A percentile compares a stretch with the other conserved stretches of the same genome.
Evolutionary conservation across 2,329 filamentous ascomycete genomes (phyloP).

Genomic region (Penicillium griseofulvum): DNA sequence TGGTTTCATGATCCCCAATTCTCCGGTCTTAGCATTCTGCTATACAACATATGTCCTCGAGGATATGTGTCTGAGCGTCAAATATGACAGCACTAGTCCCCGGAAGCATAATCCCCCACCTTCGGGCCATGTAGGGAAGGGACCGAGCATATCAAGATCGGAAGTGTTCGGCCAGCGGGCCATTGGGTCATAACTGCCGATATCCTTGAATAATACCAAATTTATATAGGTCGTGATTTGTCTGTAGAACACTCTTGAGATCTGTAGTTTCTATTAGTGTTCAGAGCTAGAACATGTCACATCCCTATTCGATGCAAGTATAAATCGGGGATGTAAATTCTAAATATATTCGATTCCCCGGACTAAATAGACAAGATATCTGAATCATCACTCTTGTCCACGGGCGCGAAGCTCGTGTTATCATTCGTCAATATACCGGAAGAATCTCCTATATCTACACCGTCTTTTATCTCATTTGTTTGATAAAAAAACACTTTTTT

Average conservation of each 20-base stretch:
- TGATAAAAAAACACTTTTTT: no score
- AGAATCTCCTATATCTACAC: constrained; percentile 8
- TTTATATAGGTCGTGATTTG: no score
- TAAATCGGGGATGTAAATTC: no score
- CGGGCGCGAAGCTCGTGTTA: constrained; percentile 19
- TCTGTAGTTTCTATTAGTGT: neutral
- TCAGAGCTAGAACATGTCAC: neutral
- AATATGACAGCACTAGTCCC: neutral
- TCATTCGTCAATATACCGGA: constrained; percentile 25
- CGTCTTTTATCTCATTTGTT: constrained; percentile 15
- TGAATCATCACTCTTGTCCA: constrained; percentile 8
- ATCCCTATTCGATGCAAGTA: neutral
- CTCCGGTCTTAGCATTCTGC: neutral
- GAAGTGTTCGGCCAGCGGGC: neutral
- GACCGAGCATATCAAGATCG: neutral
- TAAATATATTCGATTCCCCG: no score
- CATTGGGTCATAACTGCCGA: neutral
- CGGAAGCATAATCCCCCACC: neutral
- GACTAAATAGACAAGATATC: neutral
- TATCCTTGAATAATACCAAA: neutral
- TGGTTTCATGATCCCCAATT: constrained; percentile 12
- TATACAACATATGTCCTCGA: no score
- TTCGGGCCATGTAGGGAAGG: neutral
- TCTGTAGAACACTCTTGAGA: neutral
- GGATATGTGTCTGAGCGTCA: neutral